Evolutionary conservation across 441 rosid genomes (phyloP), one percentile per base, ranked within the genome.

Genomic region (Geranium incanum): DNA sequence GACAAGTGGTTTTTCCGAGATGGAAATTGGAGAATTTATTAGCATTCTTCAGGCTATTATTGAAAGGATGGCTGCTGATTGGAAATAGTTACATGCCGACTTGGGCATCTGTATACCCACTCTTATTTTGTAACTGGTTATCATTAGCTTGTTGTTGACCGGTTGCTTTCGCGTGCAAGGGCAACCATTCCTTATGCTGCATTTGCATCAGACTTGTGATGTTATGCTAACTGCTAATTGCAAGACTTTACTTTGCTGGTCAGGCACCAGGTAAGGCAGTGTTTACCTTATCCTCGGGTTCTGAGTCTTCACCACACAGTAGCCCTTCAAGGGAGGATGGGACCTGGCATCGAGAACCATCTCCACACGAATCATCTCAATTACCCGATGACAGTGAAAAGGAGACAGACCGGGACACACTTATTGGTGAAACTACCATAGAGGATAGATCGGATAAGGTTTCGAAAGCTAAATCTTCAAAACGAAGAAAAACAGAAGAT

Each of bases 241-340:
- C 11, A 65, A 65, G 36, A 33, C 67, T 70, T 39, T 71, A 16
- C 65, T 67, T 75, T 79, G 71, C 59, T 75, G 68, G 63, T 43
- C 87, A 91, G 98, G 89, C 84, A 23, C 96, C 95, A 18, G 66
- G 75, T 68, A 71, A 63, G 79, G 81, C 93, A 41, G 18, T 68
- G 45, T 16, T 81, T 52, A 36, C 88, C 13, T 70, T 92, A 62
- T 87, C 95, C 59, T 85, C 90, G 0, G 83, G 75, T 74, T 89
- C 97, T 74, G 80, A 82, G 50, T 78, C 85, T 65, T 82, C 83
- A 48, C 77, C 76, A 48, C 78, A 74, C 68, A 77, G 50, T 67
- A 84, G 84, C 71, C 84, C 82, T 67, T 73, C 65, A 16, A 77
- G 70, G 71, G 82, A 76, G 55, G 76, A 23, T 59, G 64, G 23